These are phyloP conservation scores for Trichoderma lentiforme DNA, from an alignment of 2,329 filamentous ascomycete genomes.

Conservation along the genomic window DNA sequence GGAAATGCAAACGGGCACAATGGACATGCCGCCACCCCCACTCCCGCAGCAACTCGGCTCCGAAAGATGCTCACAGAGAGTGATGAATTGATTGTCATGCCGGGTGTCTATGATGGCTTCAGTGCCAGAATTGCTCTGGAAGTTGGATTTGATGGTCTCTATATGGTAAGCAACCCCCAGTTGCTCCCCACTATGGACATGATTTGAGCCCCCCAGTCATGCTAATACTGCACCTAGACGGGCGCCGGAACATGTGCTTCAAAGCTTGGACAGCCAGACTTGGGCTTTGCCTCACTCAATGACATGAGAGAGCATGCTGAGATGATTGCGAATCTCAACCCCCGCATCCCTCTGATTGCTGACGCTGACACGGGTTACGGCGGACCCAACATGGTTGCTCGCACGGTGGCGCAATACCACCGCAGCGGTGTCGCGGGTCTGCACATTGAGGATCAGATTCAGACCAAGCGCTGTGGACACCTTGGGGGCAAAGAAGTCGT, in stretches of 20 bases:
- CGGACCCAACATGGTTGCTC: conserved; percentile 49
- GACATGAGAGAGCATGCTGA: conserved; percentile 62
- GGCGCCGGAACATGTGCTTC: conserved; percentile 62
- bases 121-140: conserved; percentile 61
- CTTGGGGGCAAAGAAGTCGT: conserved; percentile 60
- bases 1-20: conserved; percentile 2
- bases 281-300: conserved; percentile 58
- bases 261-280: conserved; percentile 59
- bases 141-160: conserved; percentile 60
- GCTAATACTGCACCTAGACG: conserved; percentile 41
- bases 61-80: conserved; percentile 40
- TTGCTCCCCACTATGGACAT: neutral
- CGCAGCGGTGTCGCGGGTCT: conserved; percentile 55
- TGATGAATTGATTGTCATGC: conserved; percentile 52
- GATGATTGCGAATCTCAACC: conserved; percentile 61
- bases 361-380: conserved; percentile 60
- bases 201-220: neutral
- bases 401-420: conserved; percentile 51
- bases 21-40: conserved; percentile 14
- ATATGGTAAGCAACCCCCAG: conserved; percentile 53
- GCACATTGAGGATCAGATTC: conserved; percentile 63
- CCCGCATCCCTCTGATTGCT: conserved; percentile 55
- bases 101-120: conserved; percentile 67
- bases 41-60: conserved; percentile 35
- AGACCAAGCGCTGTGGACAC: conserved; percentile 64